Conservation (phyloP, 2,329 filamentous ascomycete genomes). For the Neofusicoccum cordaticola region DNA sequence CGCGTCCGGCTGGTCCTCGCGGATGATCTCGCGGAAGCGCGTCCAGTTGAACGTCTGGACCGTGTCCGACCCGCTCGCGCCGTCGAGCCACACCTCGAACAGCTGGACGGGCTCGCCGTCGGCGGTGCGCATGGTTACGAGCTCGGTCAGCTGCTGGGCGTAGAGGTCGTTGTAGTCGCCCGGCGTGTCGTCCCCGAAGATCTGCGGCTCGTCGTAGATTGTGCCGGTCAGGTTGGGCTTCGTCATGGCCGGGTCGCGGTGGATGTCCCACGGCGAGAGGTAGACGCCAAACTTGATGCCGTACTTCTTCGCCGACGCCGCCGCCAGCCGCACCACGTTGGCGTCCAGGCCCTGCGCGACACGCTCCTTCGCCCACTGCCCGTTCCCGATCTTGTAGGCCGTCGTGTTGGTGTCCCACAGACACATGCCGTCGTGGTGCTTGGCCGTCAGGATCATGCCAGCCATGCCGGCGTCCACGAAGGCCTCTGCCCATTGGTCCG, state of each 20-base stretch:
- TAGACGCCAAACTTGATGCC: conserved; percentile 37
- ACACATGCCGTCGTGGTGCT: conserved; percentile 39
- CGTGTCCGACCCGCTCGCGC: conserved; percentile 20
- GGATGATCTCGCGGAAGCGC: conserved; percentile 20
- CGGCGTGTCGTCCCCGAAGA: conserved; percentile 30
- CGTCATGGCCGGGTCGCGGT: conserved; percentile 37
- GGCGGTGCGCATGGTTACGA: conserved; percentile 15
- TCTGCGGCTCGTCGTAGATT: conserved; percentile 35
- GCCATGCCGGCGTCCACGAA: conserved; percentile 29
- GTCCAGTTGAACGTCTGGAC: conserved; percentile 22
- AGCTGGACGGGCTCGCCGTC: conserved; percentile 18
- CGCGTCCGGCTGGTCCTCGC: conserved; percentile 19
- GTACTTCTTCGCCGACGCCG: conserved; percentile 31
- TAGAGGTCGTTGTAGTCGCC: conserved; percentile 37
- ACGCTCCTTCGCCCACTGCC: conserved; percentile 31
- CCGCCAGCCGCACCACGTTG: conserved; percentile 34
- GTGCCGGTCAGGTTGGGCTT: conserved; percentile 31
- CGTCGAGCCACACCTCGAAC: conserved; percentile 23
- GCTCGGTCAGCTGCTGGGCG: conserved; percentile 19
- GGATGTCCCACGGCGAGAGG: conserved; percentile 38
- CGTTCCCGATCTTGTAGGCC: conserved; percentile 33
- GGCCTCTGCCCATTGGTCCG: conserved; percentile 21
- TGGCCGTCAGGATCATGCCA: conserved; percentile 38
- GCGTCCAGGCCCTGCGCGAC: conserved; percentile 25
- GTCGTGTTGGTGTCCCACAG: conserved; percentile 37